Evolutionary conservation across 1,139 yeast species (phyloP), one percentile per base, ranked within the genome.

Genomic region (Kodamaea plutei): DNA sequence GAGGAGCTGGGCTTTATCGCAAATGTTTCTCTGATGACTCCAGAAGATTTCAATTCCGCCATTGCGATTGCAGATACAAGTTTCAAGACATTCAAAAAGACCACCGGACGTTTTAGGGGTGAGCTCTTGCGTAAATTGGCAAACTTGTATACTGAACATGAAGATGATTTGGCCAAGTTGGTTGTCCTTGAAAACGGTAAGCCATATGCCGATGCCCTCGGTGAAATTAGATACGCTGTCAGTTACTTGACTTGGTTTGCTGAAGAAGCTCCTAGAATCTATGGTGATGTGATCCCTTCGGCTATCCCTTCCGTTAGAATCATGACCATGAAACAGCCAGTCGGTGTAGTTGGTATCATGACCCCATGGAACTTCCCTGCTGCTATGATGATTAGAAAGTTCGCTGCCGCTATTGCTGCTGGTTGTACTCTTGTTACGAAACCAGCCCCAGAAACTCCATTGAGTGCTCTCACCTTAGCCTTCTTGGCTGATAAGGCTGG

Each of bases 331-430:
- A 45, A 52, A 15, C 61, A 44, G 36, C 60, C 52, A 10, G 72
- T 89, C 32, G 96, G 96, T 13, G 95, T 85, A 2, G 85, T 91
- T 47, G 96, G 95, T 17, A 76, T 89, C 38, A 68, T 89, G 45
- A 85, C 96, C 4, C 97, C 97, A 12, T 89, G 96, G 96, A 89
- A 89, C 58, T 89, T 89, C 63, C 97, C 97, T 11, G 69, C 82
- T 31, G 94, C 96, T 5, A 89, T 89, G 97, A 84, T 89, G 39
- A 77, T 96, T 2, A 72, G 97, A 46, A 89, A 89, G 56, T 72
- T 84, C 30, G 96, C 87, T 17, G 95, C 96, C 17, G 95, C 95
- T 1, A 50, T 87, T 13, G 96, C 96, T 11, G 89, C 93, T 7
- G 97, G 97, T 2, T 89, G 96, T 58, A 82, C 97, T 1, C 69